Base-by-base conservation (phyloP, 257 asterid genomes). In the Solanum clarkiae region DNA sequence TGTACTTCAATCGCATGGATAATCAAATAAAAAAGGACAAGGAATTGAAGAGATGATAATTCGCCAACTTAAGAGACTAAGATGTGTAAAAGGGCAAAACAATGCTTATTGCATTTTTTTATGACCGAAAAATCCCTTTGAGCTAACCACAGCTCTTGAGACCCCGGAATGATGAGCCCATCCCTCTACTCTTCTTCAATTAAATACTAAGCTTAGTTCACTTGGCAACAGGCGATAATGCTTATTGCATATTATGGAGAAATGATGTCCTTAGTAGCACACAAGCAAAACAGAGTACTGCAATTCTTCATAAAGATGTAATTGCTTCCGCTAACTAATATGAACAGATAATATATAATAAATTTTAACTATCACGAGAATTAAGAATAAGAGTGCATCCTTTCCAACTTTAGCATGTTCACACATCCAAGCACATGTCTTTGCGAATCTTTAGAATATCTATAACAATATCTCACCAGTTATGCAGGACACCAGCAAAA, bases 401-500 rank as follows among this genome's bases (percentile, higher is more conserved):
- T 24, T 26, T 77, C 63, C 45, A 77, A 51, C 26, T 77, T 77
- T 49, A 22, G 10, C 45, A 49, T 24, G 42, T 77, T 24, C 0
- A 77, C 45, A 77, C 82, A 26, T 77, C 82, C 82, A 77, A 77
- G 6, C 63, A 51, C 45, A 9, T 49, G 63, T 8, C 14, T 77
- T 77, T 51, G 24, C 26, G 53, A 77, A 47, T 53, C 26, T 26
- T 51, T 9, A 14, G 32, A 15, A 26, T 24, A 77, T 51, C 7
- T 77, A 51, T 8, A 51, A 53, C 16, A 9, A 77, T 77, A 22
- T 51, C 82, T 91, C 90, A 95, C 98, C 99, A 95, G 91, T 93
- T 91, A 88, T 95, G 99, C 86, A 91, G 87, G 89, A 94, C 92
- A 80, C 98, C 98, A 0, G 95, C 91, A 86, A 92, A 93, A 80